A percentile compares a stretch with the other conserved stretches of the same genome.
phyloP scores from a whole-genome alignment of 2,329 filamentous ascomycete genomes.

The Neonectria magnoliae region DNA sequence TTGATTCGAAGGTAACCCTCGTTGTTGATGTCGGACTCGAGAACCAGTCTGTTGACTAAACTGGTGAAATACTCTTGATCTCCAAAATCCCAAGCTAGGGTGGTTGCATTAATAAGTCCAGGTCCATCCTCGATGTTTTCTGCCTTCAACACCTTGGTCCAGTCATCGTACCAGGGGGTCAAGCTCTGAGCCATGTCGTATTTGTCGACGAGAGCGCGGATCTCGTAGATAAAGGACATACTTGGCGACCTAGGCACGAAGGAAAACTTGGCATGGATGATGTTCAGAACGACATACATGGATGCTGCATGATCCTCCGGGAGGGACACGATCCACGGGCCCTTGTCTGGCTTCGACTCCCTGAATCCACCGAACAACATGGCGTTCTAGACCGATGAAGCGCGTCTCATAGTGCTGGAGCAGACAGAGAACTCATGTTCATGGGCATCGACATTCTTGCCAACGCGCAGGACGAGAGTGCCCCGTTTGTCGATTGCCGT shows the following conservation, averaged over 20 bases:
- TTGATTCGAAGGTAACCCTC: background rate
- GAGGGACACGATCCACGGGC: conserved; percentile 10
- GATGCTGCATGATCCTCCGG: conserved; percentile 1
- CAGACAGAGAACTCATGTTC: conserved; percentile 9
- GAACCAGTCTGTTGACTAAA: background rate
- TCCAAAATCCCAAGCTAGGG: conserved; percentile 3
- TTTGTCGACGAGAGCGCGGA: conserved; percentile 2
- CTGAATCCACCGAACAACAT: conserved; percentile 17
- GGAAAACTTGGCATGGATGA: conserved; percentile 6
- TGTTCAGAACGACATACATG: conserved; percentile 8
- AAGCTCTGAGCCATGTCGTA: background rate
- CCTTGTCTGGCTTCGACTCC: conserved; percentile 5
- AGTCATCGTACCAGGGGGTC: background rate
- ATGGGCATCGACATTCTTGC: background rate
- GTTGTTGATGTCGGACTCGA: background rate
- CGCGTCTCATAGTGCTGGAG: conserved; percentile 6
- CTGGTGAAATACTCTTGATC: background rate
- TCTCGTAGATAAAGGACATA: background rate
- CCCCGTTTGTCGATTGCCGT: conserved; percentile 4
- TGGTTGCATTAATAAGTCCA: background rate
- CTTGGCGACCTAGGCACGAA: background rate
- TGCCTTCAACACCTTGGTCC: background rate
- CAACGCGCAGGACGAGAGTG: conserved; percentile 11
- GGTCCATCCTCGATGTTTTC: background rate
- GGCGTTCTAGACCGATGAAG: conserved; percentile 2